Evolutionary conservation across 176 grass and related monocot genomes (phyloP), one percentile per base, ranked within the genome.

Genomic region (Carex kokanica): DNA sequence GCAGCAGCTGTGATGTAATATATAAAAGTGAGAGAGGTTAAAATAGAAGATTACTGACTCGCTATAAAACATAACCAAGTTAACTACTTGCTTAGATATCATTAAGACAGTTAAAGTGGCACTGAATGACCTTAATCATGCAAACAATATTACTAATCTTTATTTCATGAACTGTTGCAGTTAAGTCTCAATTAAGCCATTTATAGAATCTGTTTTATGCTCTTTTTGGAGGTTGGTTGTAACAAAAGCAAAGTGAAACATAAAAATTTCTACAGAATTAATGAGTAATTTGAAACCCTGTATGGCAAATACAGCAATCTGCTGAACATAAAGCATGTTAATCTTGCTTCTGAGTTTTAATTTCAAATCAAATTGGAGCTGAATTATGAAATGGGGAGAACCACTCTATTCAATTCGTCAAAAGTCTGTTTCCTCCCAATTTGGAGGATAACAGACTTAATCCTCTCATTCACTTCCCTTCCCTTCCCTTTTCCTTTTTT

Each of bases 241-340:
- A 2, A 1, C 69, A 49, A 51, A 45, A 51, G 40, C 31, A 73
- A 73, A 73, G 7, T 24, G 41, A 73, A 49, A 47, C 9, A 73
- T 24, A 73, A 73, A 20, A 52, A 73, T 47, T 6, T 49, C 41
- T 49, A 49, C 16, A 24, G 41, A 73, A 51, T 2, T 5, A 32
- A 68, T 38, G 70, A 74, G 8, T 24, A 51, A 74, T 25, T 52
- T 0, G 2, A 74, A 51, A 74, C 12, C 70, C 41, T 10, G 6
- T 51, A 74, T 51, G 41, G 20, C 43, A 74, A 73, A 74, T 74
- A 47, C 24, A 74, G 18, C 41, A 74, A 74, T 25, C 11, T 74
- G 43, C 70, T 23, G 13, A 29, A 66, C 63, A 7, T 0, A 8
- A 23, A 74, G 43, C 43, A 74, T 15, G 25, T 60, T 60, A 32